Conservation (phyloP, 1,284 basidiomycete species). For the Inonotus obliquus region DNA sequence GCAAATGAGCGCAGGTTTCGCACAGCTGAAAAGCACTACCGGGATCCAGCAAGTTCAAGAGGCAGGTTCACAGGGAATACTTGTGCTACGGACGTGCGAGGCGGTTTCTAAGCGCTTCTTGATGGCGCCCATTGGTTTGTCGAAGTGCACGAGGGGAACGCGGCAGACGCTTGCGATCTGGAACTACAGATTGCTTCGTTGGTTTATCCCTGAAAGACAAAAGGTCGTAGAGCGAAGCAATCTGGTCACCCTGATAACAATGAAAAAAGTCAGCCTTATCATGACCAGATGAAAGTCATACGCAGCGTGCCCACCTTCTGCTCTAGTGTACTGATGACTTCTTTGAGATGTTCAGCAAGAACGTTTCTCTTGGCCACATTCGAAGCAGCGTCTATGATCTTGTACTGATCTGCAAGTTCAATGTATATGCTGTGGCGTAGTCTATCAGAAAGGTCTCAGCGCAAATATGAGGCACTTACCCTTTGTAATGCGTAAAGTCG, state of each 20-base stretch:
- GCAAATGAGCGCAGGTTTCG: neutral
- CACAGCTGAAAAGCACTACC: neutral
- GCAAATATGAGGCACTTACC: constrained; percentile 40
- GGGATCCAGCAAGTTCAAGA: neutral
- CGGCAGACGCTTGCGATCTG: constrained; percentile 21
- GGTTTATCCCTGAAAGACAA: constrained; percentile 70
- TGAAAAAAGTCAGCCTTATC: neutral
- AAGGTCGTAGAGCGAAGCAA: constrained; percentile 77
- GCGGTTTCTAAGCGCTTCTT: constrained; percentile 1
- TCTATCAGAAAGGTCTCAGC: constrained; percentile 16
- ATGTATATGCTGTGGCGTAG: constrained; percentile 66
- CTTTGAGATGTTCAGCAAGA: constrained; percentile 78
- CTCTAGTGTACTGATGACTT: constrained; percentile 87
- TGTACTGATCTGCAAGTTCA: constrained; percentile 87
- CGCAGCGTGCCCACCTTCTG: constrained; percentile 57
- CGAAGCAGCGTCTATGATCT: constrained; percentile 76
- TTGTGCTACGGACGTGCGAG: neutral
- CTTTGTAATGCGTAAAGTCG: constrained; percentile 86
- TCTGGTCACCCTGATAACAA: constrained; percentile 72
- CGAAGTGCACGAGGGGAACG: constrained; percentile 6
- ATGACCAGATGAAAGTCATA: neutral
- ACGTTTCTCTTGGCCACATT: constrained; percentile 76
- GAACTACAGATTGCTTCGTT: constrained; percentile 31
- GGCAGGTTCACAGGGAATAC: neutral
- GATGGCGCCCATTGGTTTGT: neutral